Conservation (phyloP, 768 basidiomycete species). For the Gautieria morchelliformis region DNA sequence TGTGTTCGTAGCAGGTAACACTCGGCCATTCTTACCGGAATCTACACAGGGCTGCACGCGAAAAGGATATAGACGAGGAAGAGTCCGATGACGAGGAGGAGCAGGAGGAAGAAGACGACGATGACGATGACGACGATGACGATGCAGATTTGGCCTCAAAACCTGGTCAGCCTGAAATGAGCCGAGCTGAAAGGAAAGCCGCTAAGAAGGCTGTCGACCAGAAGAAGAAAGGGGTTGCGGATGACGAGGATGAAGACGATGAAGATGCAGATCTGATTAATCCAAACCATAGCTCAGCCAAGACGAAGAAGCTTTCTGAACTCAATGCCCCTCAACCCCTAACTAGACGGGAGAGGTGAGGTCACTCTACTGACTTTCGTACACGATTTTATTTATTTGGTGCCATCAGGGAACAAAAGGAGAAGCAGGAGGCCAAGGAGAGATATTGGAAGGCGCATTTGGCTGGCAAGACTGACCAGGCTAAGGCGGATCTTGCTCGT, state of each 20-base stretch:
- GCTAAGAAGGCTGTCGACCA: constrained; percentile 62
- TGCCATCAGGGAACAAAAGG: constrained; percentile 71
- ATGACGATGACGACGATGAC: constrained; percentile 36
- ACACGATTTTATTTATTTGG: background rate
- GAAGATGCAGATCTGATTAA: constrained; percentile 69
- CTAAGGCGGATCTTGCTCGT: constrained; percentile 79
- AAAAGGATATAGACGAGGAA: constrained; percentile 19
- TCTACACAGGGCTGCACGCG: constrained; percentile 13
- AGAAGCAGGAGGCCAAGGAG: constrained; percentile 84
- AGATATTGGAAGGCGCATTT: constrained; percentile 80
- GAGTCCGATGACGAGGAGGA: constrained; percentile 29
- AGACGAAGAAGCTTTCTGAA: constrained; percentile 71
- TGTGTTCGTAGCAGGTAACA: constrained; percentile 14
- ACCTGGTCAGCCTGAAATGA: constrained; percentile 43
- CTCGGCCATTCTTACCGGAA: constrained; percentile 6
- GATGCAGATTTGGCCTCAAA: constrained; percentile 30
- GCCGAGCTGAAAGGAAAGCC: constrained; percentile 64
- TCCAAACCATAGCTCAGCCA: constrained; percentile 58
- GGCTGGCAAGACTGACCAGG: constrained; percentile 84
- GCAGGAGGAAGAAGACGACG: constrained; percentile 35
- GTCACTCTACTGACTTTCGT: background rate
- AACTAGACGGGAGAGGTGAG: constrained; percentile 55
- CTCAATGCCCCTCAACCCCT: constrained; percentile 54
- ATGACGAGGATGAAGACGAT: constrained; percentile 40
- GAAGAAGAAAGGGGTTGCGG: constrained; percentile 22